Percentiles rank a stretch among this genome's conserved stretches.
Conservation (phyloP, 2,329 filamentous ascomycete species). For the Penicillium corylophilum region DNA sequence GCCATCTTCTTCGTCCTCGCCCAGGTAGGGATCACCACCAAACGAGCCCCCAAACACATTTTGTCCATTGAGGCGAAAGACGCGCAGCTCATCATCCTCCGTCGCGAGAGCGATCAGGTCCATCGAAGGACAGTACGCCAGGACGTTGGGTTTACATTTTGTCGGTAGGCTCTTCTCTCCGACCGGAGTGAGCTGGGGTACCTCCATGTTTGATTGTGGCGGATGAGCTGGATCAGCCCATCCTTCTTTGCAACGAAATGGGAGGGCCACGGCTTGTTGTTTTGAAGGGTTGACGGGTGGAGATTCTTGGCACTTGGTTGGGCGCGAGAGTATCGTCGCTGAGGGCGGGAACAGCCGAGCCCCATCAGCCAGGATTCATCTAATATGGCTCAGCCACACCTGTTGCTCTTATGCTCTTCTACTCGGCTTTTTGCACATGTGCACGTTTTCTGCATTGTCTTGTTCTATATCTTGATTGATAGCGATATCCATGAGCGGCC, state of each 20-base stretch:
- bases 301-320: conserved; percentile 25
- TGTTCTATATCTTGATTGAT: not conserved
- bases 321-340: not conserved
- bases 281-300: conserved; percentile 21
- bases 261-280: conserved; percentile 1
- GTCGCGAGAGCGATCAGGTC: conserved; percentile 74
- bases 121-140: conserved; percentile 79
- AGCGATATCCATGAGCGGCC: conserved; percentile 8
- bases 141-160: conserved; percentile 48
- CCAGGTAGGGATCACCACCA: conserved; percentile 39
- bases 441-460: not conserved
- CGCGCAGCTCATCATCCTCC: conserved; percentile 66
- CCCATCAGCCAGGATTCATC: too few species aligned
- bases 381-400: too few species aligned
- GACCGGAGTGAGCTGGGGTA: conserved; percentile 39
- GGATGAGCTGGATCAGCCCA: conserved; percentile 21
- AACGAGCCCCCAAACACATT: conserved; percentile 56
- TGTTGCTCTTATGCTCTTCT: too few species aligned
- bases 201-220: conserved; percentile 22
- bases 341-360: too few species aligned
- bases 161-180: conserved; percentile 42
- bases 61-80: conserved; percentile 78
- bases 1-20: conserved; percentile 43
- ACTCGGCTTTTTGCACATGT: not conserved
- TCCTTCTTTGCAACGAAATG: conserved; percentile 15